These are phyloP conservation scores for Cutaneotrichosporon arboriforme DNA, from an alignment of 1,284 basidiomycete genomes.

Conservation along the genomic window DNA sequence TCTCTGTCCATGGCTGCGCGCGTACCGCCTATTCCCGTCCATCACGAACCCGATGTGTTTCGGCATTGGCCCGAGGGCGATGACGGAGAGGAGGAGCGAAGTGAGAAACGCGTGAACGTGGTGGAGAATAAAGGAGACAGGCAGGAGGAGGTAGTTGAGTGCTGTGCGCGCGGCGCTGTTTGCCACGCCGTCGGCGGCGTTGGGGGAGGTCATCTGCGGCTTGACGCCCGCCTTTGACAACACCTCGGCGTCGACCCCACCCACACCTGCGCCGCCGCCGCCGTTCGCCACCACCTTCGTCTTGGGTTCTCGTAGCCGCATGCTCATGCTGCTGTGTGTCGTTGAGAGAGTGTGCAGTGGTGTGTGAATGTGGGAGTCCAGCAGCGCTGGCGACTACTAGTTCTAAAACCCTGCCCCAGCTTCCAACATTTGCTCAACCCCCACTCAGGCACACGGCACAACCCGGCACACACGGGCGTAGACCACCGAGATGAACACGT, in stretches of 20 bases:
- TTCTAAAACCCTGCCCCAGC: background rate
- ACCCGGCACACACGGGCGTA: background rate
- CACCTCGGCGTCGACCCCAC: too few species aligned
- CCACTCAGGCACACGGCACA: background rate
- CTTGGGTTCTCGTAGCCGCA: too few species aligned
- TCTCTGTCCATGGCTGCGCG: conserved; percentile 61
- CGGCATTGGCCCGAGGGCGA: conserved; percentile 79
- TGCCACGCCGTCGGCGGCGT: background rate
- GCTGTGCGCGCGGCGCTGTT: background rate
- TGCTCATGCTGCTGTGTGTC: too few species aligned
- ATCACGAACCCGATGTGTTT: conserved; percentile 92
- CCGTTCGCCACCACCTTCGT: too few species aligned
- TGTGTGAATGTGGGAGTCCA: too few species aligned
- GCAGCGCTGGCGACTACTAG: too few species aligned
- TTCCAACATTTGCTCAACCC: background rate
- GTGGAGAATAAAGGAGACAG: conserved; percentile 28
- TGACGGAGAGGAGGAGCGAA: conserved; percentile 56
- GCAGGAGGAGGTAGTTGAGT: conserved; percentile 5
- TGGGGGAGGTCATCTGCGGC: too few species aligned
- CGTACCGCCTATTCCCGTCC: conserved; percentile 95
- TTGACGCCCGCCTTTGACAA: too few species aligned
- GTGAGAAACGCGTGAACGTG: conserved; percentile 36
- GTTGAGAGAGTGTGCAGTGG: too few species aligned
- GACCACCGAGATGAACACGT: too few species aligned
- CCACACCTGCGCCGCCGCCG: too few species aligned